Conservation (phyloP, 257 asterid species). For the Solanum chilense region DNA sequence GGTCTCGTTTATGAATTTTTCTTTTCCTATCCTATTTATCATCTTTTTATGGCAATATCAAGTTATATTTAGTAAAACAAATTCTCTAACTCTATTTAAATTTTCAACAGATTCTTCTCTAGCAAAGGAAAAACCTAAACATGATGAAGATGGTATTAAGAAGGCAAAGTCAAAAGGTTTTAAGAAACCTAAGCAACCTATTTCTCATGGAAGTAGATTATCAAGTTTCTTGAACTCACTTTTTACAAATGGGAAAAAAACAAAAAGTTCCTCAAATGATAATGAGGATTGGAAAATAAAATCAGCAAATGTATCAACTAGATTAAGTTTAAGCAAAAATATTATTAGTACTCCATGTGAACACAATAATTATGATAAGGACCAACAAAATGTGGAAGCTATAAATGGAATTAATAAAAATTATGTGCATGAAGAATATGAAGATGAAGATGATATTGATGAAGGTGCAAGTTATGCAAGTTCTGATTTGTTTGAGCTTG, state of each 20-base stretch:
- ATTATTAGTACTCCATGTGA: not conserved
- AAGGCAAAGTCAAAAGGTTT: slow-evolving; percentile 39
- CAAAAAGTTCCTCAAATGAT: slow-evolving; percentile 15
- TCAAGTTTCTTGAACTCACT: slow-evolving; percentile 67
- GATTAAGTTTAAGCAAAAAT: no score
- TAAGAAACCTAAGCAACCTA: slow-evolving; percentile 79
- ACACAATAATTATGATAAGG: not conserved
- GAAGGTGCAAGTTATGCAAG: slow-evolving; percentile 63
- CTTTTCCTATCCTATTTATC: not conserved
- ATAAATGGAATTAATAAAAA: not conserved
- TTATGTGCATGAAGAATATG: not conserved
- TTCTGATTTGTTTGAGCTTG: slow-evolving; percentile 75
- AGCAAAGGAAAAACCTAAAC: not conserved
- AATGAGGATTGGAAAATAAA: not conserved
- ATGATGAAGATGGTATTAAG: not conserved
- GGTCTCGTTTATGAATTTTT: not conserved
- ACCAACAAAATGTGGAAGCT: not conserved
- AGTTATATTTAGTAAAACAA: not conserved
- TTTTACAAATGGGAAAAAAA: slow-evolving; percentile 38
- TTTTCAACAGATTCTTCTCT: not conserved
- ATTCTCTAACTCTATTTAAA: not conserved
- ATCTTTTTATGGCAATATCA: not conserved
- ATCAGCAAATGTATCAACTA: slow-evolving; percentile 5
- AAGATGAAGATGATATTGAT: slow-evolving; percentile 19
- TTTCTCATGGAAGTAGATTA: slow-evolving; percentile 67